Evolutionary conservation across 1,284 basidiomycete species (phyloP), one percentile per base, ranked within the genome.

Genomic region (Butyriboletus pseudospeciosus): DNA sequence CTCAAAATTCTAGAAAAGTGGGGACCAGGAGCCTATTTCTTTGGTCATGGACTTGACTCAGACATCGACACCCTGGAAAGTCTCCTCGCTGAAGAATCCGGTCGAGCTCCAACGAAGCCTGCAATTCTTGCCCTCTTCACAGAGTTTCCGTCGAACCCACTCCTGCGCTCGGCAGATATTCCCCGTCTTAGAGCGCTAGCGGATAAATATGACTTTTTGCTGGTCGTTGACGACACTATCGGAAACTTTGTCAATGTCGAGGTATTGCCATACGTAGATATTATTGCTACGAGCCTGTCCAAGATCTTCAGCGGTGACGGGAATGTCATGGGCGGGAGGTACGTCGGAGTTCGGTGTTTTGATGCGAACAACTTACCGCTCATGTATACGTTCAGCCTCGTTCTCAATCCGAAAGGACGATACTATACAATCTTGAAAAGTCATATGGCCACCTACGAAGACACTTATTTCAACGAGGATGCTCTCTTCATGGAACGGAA

Each of bases 281-380:
- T 99, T 30, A 86, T 98, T n/a, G 95, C 90, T 49, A 94, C 91
- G 64, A 95, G 92, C 69, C 73, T 99, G 65, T 92, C 92, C 45
- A 99, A 99, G 75, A 81, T 99, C 26, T 99, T 99, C 73, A 94
- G 92, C 58, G 96, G 96, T 4, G 90, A 93, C 55, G 83, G 87
- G 34, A 99, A 99, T 66, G 94, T 96, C 53, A 98, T 99, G 96
- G 96, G 96, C 50, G 96, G 96, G 63, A 90, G 90, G 93, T 94
- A 64, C 48, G 81, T 71, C 16, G n/a, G 20, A 32, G 45, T 10
- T 50, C 16, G 1, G n/a, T 30, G 3, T 57, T 44, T 39, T 7
- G 17, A 39, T 23, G 0, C 5, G 34, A 52, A 13, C 32, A 34
- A 34, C 34, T 30, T 51, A 9, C 34, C 35, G 34, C 36, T 61